Conservation (phyloP, 345 rosid genomes). For the Arabis hirsuta region DNA sequence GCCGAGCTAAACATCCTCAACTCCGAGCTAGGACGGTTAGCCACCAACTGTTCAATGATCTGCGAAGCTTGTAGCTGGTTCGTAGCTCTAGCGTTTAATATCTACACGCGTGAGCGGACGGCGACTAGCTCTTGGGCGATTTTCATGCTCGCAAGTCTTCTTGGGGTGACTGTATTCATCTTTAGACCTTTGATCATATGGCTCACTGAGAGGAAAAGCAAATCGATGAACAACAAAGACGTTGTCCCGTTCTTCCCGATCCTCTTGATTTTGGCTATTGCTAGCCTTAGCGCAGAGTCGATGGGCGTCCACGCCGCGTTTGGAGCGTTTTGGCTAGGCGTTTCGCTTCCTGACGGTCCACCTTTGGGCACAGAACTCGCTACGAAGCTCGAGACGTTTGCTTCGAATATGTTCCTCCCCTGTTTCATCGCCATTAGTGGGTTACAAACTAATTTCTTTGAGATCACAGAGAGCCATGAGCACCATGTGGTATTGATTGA, state of each 20-base stretch:
- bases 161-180: not conserved
- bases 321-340: slow-evolving; percentile 47
- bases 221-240: slow-evolving; percentile 24
- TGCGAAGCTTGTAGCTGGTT: slow-evolving; percentile 40
- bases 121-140: slow-evolving; percentile 8
- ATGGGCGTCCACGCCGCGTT: slow-evolving; percentile 45
- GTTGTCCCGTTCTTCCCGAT: slow-evolving; percentile 37
- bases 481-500: slow-evolving; percentile 18
- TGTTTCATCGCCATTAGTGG: slow-evolving; percentile 48
- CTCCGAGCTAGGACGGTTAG: slow-evolving; percentile 47
- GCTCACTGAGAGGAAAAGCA: slow-evolving; percentile 32
- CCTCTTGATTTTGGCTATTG: slow-evolving; percentile 27
- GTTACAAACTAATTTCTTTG: slow-evolving; percentile 39
- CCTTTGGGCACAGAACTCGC: slow-evolving; percentile 44
- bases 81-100: slow-evolving; percentile 32
- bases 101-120: slow-evolving; percentile 36
- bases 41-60: slow-evolving; percentile 42
- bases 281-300: slow-evolving; percentile 21
- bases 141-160: not conserved
- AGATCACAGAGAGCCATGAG: slow-evolving; percentile 31
- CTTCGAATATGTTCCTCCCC: slow-evolving; percentile 40
- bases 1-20: slow-evolving; percentile 43
- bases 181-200: slow-evolving; percentile 39
- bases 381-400: slow-evolving; percentile 41
- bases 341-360: slow-evolving; percentile 47